A percentile compares a stretch with the other conserved stretches of the same genome.
Evolutionary conservation across 169 alveolate genomes (phyloP).

Genomic region (Pseudocohnilembus persalinus): DNA sequence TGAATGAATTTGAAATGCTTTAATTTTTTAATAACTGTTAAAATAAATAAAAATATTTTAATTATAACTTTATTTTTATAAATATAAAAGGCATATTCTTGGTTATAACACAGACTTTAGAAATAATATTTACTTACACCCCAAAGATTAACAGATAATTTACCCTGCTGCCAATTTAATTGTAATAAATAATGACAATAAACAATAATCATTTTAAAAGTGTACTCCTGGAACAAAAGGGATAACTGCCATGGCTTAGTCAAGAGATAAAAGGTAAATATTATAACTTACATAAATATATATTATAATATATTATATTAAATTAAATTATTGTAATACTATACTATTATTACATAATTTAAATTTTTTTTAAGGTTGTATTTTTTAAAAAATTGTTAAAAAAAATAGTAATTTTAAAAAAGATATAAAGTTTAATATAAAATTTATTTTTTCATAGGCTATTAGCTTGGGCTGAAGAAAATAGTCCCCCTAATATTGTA

Average conservation of each 20-base stretch:
- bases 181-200: slow-evolving; percentile 8
- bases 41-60: too few relatives aligned
- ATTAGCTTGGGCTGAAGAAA: slow-evolving; percentile 3
- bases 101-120: slow-evolving; percentile 23
- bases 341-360: background rate
- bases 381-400: background rate
- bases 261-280: slow-evolving; percentile 6
- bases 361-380: slow-evolving; percentile 3
- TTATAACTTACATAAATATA: background rate
- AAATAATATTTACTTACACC: slow-evolving; percentile 10
- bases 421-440: background rate
- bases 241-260: slow-evolving; percentile 17
- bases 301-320: background rate
- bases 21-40: too few relatives aligned
- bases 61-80: too few relatives aligned
- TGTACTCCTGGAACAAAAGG: slow-evolving; percentile 14
- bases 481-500: background rate
- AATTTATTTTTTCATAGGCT: background rate
- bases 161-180: slow-evolving; percentile 23
- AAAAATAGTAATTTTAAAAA: background rate
- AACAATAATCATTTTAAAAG: slow-evolving; percentile 8
- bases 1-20: too few relatives aligned
- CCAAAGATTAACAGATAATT: slow-evolving; percentile 6
- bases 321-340: background rate
- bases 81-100: background rate